Evolutionary conservation across 2,329 filamentous ascomycete genomes (phyloP), one percentile per base, ranked within the genome.

Genomic region (Penicillium corylophilum): DNA sequence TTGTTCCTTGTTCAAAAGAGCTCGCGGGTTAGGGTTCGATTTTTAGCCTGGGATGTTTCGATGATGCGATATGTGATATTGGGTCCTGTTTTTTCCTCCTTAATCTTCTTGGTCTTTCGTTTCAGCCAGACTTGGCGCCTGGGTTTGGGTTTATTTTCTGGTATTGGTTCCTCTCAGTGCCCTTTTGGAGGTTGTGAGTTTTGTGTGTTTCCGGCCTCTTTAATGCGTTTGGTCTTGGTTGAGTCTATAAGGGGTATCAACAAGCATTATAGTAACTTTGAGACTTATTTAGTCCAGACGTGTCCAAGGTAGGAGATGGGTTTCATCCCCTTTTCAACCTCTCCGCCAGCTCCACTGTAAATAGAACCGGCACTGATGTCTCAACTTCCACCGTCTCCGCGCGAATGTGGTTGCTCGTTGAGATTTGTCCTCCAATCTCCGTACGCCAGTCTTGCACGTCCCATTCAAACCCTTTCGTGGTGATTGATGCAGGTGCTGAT

Each of bases 401-500:
- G 4, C 80, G 82, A 23, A 92, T 82, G 63, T 90, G 87, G 71
- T 94, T 94, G 71, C 89, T 94, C 51, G 89, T 93, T 68, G 88
- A 92, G 53, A 93, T 66, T 59, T 81, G 79, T 0, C 84, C 86
- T 7, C 88, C 88, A 67, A 94, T 88, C 63, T 82, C 78, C 1
- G 88, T 96, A 59, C 81, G 74, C 91, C 93, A 96, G 54, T 90
- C 77, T 53, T 79, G 68, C 1, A 99, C 89, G 72, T 99, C 91
- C 94, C 94, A 99, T 68, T 95, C 86, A 18, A 97, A 76, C 0
- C 94, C 94, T 13, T 77, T 74, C 0, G 90, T 95, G 7, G 84
- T 87, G 62, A 99, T 90, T n/a, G 80, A 71, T 42, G 89, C 87
- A 3, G 86, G 83, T n/a, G 86, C 89, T 50, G 85, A 87, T 20